Conservation (phyloP, 495 filamentous ascomycete species). For the Aspergillus ellipticus region DNA sequence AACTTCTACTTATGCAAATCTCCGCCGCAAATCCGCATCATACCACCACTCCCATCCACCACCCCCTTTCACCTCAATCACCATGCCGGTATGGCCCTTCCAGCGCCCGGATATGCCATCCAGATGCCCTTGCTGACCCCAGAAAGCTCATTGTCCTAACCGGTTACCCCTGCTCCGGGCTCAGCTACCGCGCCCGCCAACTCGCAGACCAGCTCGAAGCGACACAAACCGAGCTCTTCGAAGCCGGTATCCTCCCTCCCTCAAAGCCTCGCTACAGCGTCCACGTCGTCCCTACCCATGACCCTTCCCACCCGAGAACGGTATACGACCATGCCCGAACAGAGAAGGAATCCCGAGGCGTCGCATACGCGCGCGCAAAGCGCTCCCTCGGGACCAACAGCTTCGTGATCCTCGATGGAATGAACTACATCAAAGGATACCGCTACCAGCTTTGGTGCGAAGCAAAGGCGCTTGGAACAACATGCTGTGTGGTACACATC, state of each 20-base stretch:
- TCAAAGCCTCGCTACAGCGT: constrained; percentile 51
- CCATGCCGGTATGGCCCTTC: constrained; percentile 7
- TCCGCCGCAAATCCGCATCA: neutral
- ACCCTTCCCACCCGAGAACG: constrained; percentile 39
- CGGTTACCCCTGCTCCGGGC: constrained; percentile 89
- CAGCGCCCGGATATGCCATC: neutral
- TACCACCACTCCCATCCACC: neutral
- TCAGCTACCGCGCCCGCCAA: constrained; percentile 81
- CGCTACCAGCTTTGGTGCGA: constrained; percentile 95
- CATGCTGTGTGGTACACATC: constrained; percentile 69
- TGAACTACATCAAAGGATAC: constrained; percentile 98
- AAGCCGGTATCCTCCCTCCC: constrained; percentile 37
- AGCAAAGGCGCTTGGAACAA: constrained; percentile 79
- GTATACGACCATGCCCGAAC: constrained; percentile 58
- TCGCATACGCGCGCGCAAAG: constrained; percentile 81
- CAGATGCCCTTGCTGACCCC: neutral
- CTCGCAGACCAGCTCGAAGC: constrained; percentile 52
- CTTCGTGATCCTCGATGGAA: constrained; percentile 82
- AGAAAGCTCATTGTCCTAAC: constrained; percentile 85
- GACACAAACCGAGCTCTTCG: constrained; percentile 53
- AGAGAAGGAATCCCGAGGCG: constrained; percentile 91
- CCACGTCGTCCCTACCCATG: constrained; percentile 56
- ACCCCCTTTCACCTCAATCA: neutral
- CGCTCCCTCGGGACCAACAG: constrained; percentile 71
- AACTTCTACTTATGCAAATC: neutral